A percentile compares a stretch with the other conserved stretches of the same genome.
Conservation (phyloP, 2,329 filamentous ascomycete genomes). For the Thielaviopsis populi region DNA sequence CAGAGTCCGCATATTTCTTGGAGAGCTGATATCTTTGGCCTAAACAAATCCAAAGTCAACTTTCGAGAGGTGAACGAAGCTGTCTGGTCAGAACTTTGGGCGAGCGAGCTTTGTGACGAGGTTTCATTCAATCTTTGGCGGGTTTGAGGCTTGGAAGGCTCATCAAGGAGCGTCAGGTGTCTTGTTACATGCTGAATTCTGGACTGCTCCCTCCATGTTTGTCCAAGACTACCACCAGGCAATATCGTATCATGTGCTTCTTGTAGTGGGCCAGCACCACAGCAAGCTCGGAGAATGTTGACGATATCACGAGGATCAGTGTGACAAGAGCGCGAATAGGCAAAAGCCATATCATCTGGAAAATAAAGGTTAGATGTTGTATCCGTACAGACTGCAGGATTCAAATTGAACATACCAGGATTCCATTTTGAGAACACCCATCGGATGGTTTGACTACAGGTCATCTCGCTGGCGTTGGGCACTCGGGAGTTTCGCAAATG, state of each 20-base stretch:
- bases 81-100: conserved; percentile 22
- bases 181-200: conserved; percentile 32
- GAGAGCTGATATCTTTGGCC: conserved; percentile 37
- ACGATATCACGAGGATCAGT: conserved; percentile 50
- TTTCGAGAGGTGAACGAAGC: conserved; percentile 32
- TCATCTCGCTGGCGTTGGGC: conserved; percentile 51
- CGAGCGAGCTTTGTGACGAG: background rate
- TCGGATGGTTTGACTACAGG: conserved; percentile 55
- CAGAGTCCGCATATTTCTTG: conserved; percentile 33
- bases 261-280: conserved; percentile 33
- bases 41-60: conserved; percentile 38
- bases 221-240: conserved; percentile 34
- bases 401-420: conserved; percentile 42
- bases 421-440: conserved; percentile 79
- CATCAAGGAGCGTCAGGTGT: conserved; percentile 41
- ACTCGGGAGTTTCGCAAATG: conserved; percentile 50
- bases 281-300: conserved; percentile 53
- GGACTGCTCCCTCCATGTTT: conserved; percentile 32
- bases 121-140: background rate
- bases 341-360: conserved; percentile 50
- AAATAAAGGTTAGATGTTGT: conserved; percentile 13
- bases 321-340: conserved; percentile 48
- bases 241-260: conserved; percentile 24
- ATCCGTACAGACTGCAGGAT: too few species aligned
- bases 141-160: conserved; percentile 17